These are phyloP conservation scores for Aspergillus carlsbadensis DNA, from an alignment of 495 filamentous ascomycete species.

Conservation along the genomic window DNA sequence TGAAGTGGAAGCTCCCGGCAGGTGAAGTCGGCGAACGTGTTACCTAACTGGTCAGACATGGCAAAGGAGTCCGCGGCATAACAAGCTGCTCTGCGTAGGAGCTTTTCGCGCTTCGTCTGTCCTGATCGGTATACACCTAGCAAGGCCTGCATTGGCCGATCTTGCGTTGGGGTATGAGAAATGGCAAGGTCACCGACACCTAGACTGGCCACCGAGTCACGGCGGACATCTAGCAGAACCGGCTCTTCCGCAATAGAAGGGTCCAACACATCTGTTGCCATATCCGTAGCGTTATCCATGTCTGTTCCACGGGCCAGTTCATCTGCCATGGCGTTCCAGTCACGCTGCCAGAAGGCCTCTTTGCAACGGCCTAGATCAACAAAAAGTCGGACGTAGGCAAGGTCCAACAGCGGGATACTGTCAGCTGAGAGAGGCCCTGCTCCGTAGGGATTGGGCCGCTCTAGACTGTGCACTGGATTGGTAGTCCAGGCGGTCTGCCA, in stretches of 20 bases:
- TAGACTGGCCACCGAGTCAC: constrained; percentile 41
- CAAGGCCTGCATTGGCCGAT: constrained; percentile 34
- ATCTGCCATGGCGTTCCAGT: constrained; percentile 90
- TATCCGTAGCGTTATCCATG: constrained; percentile 70
- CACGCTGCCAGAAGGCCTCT: constrained; percentile 90
- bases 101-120: constrained; percentile 72
- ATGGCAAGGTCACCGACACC: constrained; percentile 44
- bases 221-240: constrained; percentile 22
- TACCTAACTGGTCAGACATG: constrained; percentile 84
- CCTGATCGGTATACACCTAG: constrained; percentile 34
- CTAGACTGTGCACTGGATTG: constrained; percentile 81
- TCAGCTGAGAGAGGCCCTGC: constrained; percentile 87
- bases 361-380: constrained; percentile 90
- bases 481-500: constrained; percentile 95
- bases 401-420: constrained; percentile 88
- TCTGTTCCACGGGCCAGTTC: constrained; percentile 81
- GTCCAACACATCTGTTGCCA: constrained; percentile 30
- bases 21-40: constrained; percentile 82
- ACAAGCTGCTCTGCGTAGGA: constrained; percentile 89
- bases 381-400: constrained; percentile 91
- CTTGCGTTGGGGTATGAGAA: constrained; percentile 42
- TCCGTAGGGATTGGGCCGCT: constrained; percentile 88
- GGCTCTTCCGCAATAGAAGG: constrained; percentile 29
- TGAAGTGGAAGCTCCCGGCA: constrained; percentile 91
- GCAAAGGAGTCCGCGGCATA: constrained; percentile 91